Evolutionary conservation across 257 asterid genomes (phyloP).

Genomic region (Osmanthus fragrans): DNA sequence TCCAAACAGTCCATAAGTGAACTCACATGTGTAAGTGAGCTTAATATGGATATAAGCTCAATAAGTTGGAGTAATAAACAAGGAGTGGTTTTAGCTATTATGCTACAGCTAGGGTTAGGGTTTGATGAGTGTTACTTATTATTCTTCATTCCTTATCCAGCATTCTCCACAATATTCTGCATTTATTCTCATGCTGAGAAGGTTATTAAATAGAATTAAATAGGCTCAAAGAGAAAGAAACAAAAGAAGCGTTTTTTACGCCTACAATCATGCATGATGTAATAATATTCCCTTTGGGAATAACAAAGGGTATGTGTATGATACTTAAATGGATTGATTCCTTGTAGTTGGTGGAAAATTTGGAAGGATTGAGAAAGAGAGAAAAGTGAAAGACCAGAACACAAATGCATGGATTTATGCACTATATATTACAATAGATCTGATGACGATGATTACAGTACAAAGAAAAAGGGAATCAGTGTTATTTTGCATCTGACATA

Average conservation of each 20-base stretch:
- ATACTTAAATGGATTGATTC: slow-evolving; percentile 72
- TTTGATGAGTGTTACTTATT: slow-evolving; percentile 27
- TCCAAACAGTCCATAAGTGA: not conserved
- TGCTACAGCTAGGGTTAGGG: slow-evolving; percentile 36
- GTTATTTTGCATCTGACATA: slow-evolving; percentile 68
- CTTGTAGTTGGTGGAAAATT: slow-evolving; percentile 80
- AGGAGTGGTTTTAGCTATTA: not conserved
- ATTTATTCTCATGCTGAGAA: slow-evolving; percentile 25
- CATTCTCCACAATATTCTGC: slow-evolving; percentile 1
- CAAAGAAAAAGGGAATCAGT: slow-evolving; percentile 78
- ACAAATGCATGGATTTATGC: slow-evolving; percentile 57
- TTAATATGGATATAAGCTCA: not conserved
- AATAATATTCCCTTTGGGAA: slow-evolving; percentile 59
- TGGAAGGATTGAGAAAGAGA: slow-evolving; percentile 74
- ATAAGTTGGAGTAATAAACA: not conserved
- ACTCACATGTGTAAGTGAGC: not conserved
- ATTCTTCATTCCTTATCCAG: slow-evolving; percentile 36
- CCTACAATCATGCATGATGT: slow-evolving; percentile 44
- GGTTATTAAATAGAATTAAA: slow-evolving; percentile 17
- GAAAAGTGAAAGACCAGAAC: slow-evolving; percentile 49
- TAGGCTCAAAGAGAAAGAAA: slow-evolving; percentile 30
- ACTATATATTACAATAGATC: slow-evolving; percentile 20
- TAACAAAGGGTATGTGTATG: slow-evolving; percentile 39
- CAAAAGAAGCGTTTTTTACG: slow-evolving; percentile 43
- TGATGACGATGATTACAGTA: slow-evolving; percentile 36